Percentiles rank a stretch among this genome's conserved stretches.
Conservation (phyloP, 768 basidiomycete species). For the Postia placenta region DNA sequence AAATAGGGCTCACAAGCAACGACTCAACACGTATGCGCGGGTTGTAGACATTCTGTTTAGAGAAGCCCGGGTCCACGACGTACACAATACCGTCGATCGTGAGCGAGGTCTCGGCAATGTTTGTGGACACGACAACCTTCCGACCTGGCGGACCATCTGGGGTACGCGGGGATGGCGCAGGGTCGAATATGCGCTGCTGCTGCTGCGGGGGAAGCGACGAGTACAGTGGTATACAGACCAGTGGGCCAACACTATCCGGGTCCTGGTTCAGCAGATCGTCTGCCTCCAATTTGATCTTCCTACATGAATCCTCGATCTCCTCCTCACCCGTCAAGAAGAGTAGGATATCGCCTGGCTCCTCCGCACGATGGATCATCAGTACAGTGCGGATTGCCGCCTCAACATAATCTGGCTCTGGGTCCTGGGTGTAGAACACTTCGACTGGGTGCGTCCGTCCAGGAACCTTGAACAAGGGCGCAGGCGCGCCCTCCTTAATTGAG, state of each 20-base stretch:
- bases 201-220: slow-evolving; percentile 91
- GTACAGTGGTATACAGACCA: slow-evolving; percentile 89
- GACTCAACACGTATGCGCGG: slow-evolving; percentile 95
- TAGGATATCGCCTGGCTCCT: slow-evolving; percentile 88
- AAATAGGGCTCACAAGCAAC: slow-evolving; percentile 89
- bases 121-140: slow-evolving; percentile 93
- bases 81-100: slow-evolving; percentile 99
- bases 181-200: slow-evolving; percentile 95
- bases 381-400: slow-evolving; percentile 96
- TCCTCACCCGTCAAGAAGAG: slow-evolving; percentile 98
- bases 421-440: slow-evolving; percentile 90
- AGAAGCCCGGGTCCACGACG: slow-evolving; percentile 96
- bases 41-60: slow-evolving; percentile 98
- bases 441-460: slow-evolving; percentile 67
- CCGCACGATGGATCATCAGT: slow-evolving; percentile 94
- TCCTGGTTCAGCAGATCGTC: slow-evolving; percentile 75
- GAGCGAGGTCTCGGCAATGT: slow-evolving; percentile 95
- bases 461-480: slow-evolving; percentile 24
- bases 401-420: slow-evolving; percentile 92
- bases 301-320: slow-evolving; percentile 94
- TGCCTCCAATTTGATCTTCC: slow-evolving; percentile 87
- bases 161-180: slow-evolving; percentile 59
- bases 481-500: slow-evolving; percentile 23
- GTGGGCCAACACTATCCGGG: slow-evolving; percentile 73
- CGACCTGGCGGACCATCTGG: slow-evolving; percentile 77